Evolutionary conservation across 257 asterid genomes (phyloP).

Genomic region (Primulina tabacum): DNA sequence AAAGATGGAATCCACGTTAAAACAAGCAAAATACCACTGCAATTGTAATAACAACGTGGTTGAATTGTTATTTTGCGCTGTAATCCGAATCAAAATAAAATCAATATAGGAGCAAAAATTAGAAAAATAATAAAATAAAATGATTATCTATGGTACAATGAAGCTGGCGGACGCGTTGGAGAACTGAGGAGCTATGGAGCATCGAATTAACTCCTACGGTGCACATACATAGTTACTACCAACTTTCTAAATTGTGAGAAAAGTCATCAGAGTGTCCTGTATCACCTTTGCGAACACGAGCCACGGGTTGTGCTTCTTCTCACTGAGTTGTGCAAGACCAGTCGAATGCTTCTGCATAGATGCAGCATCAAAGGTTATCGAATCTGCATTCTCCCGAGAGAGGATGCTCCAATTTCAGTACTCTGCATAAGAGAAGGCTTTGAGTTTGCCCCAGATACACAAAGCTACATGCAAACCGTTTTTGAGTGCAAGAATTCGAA

Average conservation of each 20-base stretch:
- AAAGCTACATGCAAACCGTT: neutral
- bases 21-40: too few relatives aligned
- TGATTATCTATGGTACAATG: too few relatives aligned
- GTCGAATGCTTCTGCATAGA: constrained; percentile 3
- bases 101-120: too few relatives aligned
- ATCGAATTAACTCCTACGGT: constrained; percentile 41
- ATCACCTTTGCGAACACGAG: neutral
- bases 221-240: too few relatives aligned
- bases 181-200: constrained; percentile 34
- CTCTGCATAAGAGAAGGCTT: constrained; percentile 43
- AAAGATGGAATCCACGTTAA: too few relatives aligned
- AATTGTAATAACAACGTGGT: too few relatives aligned
- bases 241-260: too few relatives aligned
- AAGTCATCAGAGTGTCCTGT: neutral
- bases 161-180: constrained; percentile 11
- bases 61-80: too few relatives aligned
- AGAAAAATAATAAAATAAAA: too few relatives aligned
- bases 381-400: constrained; percentile 81
- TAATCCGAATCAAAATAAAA: too few relatives aligned
- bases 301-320: neutral
- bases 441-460: constrained; percentile 7
- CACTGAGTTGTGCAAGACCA: neutral
- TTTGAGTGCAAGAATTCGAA: neutral
- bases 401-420: constrained; percentile 85
- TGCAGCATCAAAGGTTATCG: constrained; percentile 42